phyloP scores from a whole-genome alignment of 2,329 filamentous ascomycete species.

The Scopulariopsis brevicaulis region DNA sequence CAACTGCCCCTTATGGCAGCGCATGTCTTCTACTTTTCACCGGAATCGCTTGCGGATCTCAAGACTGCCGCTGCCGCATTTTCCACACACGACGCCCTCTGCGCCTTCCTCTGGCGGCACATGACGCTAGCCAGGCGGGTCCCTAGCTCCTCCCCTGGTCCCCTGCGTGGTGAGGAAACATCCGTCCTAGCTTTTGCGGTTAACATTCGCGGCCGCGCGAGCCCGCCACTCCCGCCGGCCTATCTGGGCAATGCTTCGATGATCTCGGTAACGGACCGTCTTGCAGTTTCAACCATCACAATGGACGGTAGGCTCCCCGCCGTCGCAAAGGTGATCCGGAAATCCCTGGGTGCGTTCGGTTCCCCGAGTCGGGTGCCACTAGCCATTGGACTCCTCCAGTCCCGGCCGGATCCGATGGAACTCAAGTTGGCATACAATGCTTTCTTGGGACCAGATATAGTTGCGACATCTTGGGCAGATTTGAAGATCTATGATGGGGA shows the following conservation, averaged over 20 bases:
- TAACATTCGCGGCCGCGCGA: neutral
- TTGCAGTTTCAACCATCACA: neutral
- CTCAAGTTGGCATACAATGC: neutral
- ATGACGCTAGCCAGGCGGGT: neutral
- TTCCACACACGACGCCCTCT: neutral
- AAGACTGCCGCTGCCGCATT: neutral
- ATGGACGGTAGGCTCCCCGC: neutral
- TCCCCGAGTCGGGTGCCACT: neutral
- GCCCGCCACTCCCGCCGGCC: neutral
- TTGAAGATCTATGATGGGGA: neutral
- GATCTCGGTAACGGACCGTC: neutral
- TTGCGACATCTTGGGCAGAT: neutral
- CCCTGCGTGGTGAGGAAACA: neutral
- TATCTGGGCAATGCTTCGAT: constrained; percentile 1
- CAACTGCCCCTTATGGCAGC: neutral
- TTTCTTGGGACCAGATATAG: neutral
- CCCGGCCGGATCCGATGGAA: neutral
- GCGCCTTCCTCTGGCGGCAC: neutral
- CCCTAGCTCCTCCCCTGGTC: neutral
- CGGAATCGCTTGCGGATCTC: neutral
- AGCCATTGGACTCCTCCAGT: neutral
- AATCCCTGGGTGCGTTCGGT: neutral
- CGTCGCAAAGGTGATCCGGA: neutral
- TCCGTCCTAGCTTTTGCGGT: neutral
- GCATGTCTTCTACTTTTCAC: neutral